These are phyloP conservation scores for Phytophthora pisi DNA, from an alignment of 352 stramenopile genomes.

Conservation along the genomic window DNA sequence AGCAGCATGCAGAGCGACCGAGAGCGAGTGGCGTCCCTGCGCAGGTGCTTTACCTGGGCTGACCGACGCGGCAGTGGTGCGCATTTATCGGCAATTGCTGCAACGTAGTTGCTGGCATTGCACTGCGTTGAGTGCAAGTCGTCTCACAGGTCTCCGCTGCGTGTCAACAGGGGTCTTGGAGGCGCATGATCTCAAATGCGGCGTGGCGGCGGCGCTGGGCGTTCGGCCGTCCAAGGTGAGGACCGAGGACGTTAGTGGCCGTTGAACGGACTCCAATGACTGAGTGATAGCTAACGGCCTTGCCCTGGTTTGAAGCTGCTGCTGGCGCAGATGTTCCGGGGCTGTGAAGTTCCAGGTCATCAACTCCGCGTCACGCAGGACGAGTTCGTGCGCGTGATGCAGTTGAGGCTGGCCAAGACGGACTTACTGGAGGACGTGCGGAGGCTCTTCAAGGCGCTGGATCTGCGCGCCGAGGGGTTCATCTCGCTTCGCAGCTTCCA, in stretches of 20 bases:
- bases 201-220: constrained; percentile 61
- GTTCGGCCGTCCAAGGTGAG: constrained; percentile 71
- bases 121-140: neutral
- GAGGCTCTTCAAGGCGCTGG: constrained; percentile 69
- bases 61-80: constrained; percentile 41
- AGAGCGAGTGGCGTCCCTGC: constrained; percentile 36
- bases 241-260: neutral
- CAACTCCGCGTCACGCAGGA: constrained; percentile 33
- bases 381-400: constrained; percentile 39
- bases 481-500: constrained; percentile 68
- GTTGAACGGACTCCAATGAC: neutral
- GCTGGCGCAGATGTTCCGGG: constrained; percentile 62
- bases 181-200: constrained; percentile 68
- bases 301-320: constrained; percentile 41
- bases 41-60: constrained; percentile 54
- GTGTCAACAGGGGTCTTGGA: constrained; percentile 42
- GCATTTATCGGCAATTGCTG: too few species aligned
- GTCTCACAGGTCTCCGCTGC: too few species aligned
- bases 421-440: constrained; percentile 65
- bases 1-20: constrained; percentile 17
- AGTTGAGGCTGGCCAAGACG: constrained; percentile 40
- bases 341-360: constrained; percentile 6
- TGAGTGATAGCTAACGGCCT: neutral
- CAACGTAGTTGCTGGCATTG: too few species aligned
- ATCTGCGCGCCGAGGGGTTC: constrained; percentile 63